Evolutionary conservation across 1,284 basidiomycete genomes (phyloP).

Genomic region (Papiliotrema flavescens): DNA sequence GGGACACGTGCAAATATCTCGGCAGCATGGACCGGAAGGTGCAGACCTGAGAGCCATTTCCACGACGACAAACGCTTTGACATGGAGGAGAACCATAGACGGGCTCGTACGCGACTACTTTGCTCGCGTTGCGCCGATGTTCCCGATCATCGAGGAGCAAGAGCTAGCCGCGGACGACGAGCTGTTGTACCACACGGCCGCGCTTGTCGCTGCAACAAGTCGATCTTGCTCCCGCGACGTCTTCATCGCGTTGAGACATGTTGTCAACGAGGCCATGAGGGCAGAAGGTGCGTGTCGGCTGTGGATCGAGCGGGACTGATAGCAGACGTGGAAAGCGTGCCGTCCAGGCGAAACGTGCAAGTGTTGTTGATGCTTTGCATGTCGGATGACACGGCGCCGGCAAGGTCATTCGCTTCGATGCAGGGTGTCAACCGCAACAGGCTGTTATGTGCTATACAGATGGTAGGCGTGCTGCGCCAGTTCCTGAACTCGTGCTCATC

Average conservation of each 20-base stretch:
- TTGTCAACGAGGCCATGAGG: background rate
- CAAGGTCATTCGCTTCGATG: background rate
- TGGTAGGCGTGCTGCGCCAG: no score
- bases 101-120: background rate
- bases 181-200: background rate
- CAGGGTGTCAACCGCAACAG: background rate
- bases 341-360: background rate
- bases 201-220: background rate
- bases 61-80: no score
- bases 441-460: background rate
- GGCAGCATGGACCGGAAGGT: no score
- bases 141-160: background rate
- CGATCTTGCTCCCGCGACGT: background rate
- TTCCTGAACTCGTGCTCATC: no score
- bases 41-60: no score
- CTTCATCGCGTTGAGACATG: background rate
- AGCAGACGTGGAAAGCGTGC: background rate
- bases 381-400: background rate
- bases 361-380: background rate
- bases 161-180: background rate
- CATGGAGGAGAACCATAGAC: background rate
- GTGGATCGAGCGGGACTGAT: background rate
- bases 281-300: background rate
- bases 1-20: background rate
- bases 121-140: background rate